phyloP scores from a whole-genome alignment of 192 early-diverging fungal genomes.

The Backusella sp. region DNA sequence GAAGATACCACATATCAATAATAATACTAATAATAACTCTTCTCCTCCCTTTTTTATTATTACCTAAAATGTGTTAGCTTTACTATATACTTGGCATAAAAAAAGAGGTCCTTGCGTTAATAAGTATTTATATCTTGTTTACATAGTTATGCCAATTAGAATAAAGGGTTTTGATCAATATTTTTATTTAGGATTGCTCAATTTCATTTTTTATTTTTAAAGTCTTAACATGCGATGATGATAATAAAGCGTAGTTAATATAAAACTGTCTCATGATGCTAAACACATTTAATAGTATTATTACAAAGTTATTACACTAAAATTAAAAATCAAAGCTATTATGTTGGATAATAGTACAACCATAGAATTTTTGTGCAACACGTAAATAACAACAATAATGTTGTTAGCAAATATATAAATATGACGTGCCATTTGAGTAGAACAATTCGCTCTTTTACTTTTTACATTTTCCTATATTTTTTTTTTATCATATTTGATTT shows the following conservation, averaged over 20 bases:
- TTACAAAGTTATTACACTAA: slow-evolving; percentile 1
- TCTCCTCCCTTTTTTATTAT: neutral
- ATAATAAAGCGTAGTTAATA: neutral
- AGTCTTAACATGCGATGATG: neutral
- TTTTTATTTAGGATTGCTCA: neutral
- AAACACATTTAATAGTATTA: neutral
- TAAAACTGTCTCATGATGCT: neutral
- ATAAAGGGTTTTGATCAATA: neutral
- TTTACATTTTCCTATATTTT: neutral
- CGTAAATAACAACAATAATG: neutral
- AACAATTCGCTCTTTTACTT: neutral
- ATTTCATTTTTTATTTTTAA: neutral
- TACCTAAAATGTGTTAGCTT: neutral
- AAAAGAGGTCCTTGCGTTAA: neutral
- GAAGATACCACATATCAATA: neutral
- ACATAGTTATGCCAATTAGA: neutral
- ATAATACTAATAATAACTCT: neutral
- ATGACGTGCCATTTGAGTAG: neutral
- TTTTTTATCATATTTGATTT: neutral
- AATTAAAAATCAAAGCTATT: neutral
- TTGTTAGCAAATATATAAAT: neutral
- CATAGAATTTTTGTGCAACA: neutral
- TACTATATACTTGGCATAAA: neutral
- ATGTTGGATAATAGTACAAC: neutral
- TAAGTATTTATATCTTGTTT: neutral